These are phyloP conservation scores for Cantharellus cinnabarinus DNA, from an alignment of 768 basidiomycete genomes.

Conservation along the genomic window DNA sequence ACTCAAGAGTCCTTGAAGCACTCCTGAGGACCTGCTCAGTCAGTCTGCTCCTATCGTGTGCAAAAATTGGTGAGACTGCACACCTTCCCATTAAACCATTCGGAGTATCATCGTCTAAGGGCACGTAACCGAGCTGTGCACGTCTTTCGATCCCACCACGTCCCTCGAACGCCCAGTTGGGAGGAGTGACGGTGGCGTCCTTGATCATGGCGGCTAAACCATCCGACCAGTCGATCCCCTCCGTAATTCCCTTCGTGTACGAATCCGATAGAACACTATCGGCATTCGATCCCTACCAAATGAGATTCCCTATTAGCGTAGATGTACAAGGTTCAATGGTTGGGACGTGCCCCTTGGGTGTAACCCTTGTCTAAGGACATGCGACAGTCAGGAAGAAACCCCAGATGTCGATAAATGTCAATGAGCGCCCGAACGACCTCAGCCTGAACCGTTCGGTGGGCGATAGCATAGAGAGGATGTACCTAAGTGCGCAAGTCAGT, in stretches of 20 bases:
- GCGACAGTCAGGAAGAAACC: conserved; percentile 15
- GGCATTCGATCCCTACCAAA: conserved; percentile 12
- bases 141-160: conserved; percentile 9
- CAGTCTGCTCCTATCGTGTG: not conserved
- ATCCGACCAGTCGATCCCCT: conserved; percentile 14
- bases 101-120: not conserved
- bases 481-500: conserved; percentile 6
- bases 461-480: conserved; percentile 9
- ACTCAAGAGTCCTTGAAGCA: conserved; percentile 10
- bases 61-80: not conserved
- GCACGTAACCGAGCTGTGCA: conserved; percentile 6
- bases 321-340: not conserved
- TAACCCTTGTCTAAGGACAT: conserved; percentile 14
- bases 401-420: conserved; percentile 13
- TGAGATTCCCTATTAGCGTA: not conserved
- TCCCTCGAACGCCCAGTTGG: conserved; percentile 9
- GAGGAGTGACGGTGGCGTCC: conserved; percentile 11
- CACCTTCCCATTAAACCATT: not conserved
- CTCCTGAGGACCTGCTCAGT: conserved; percentile 6
- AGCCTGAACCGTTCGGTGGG: conserved; percentile 7
- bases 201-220: conserved; percentile 14
- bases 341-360: conserved; percentile 10
- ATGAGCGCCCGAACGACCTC: conserved; percentile 13
- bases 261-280: conserved; percentile 15
- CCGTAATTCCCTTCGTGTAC: conserved; percentile 13